These are phyloP conservation scores for Mortierella sp. DNA, from an alignment of 371 early-diverging fungal species.

Conservation along the genomic window DNA sequence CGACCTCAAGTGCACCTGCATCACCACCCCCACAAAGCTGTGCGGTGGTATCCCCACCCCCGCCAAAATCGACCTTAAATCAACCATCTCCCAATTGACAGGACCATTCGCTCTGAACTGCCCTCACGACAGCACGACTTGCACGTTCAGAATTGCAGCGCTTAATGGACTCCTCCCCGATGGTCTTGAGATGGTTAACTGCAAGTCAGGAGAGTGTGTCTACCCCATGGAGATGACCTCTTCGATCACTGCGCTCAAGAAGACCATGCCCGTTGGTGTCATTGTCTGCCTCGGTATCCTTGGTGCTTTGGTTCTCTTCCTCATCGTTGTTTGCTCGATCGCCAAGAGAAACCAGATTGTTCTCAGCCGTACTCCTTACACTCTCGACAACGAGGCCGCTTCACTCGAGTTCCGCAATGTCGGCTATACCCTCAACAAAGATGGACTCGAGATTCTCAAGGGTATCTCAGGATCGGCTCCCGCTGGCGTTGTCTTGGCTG, in stretches of 20 bases:
- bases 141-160: conserved; percentile 38
- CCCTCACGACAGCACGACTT: conserved; percentile 7
- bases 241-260: conserved; percentile 21
- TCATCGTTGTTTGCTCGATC: conserved; percentile 39
- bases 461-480: conserved; percentile 54
- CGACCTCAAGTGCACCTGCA: conserved; percentile 18
- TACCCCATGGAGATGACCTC: conserved; percentile 48
- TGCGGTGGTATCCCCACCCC: conserved; percentile 19
- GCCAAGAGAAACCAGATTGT: conserved; percentile 38
- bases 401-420: conserved; percentile 58
- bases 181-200: conserved; percentile 17
- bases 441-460: conserved; percentile 53
- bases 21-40: conserved; percentile 3
- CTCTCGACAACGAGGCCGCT: conserved; percentile 45
- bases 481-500: conserved; percentile 63
- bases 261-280: conserved; percentile 38
- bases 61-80: background rate
- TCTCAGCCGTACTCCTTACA: conserved; percentile 34
- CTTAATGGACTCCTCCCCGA: conserved; percentile 48
- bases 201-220: conserved; percentile 49
- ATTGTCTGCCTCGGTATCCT: conserved; percentile 40
- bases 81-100: too few relatives aligned
- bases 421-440: conserved; percentile 54
- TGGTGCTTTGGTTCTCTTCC: conserved; percentile 30
- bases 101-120: conserved; percentile 35